A percentile compares a stretch with the other conserved stretches of the same genome.
These are phyloP conservation scores for Suhomyces vadensis DNA, from an alignment of 805 yeast genomes.

Conservation along the genomic window DNA sequence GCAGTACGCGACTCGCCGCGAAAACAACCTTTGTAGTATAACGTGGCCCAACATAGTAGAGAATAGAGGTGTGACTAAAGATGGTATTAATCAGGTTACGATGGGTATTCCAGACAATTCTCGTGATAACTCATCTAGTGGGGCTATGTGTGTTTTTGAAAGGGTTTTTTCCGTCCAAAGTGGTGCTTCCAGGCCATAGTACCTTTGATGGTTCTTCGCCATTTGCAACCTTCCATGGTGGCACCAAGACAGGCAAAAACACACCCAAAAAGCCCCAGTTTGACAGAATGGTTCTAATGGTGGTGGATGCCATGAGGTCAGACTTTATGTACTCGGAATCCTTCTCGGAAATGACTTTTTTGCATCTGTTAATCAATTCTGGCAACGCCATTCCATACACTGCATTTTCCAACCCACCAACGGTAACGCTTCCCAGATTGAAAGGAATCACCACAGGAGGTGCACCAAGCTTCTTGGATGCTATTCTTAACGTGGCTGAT, in stretches of 20 bases:
- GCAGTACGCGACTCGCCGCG: not conserved
- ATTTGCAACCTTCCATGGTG: slow-evolving; percentile 19
- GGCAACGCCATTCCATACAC: slow-evolving; percentile 87
- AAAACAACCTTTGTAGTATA: not conserved
- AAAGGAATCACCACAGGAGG: slow-evolving; percentile 95
- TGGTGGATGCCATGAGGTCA: slow-evolving; percentile 89
- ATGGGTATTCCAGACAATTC: slow-evolving; percentile 17
- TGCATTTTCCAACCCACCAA: slow-evolving; percentile 91
- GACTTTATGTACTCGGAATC: slow-evolving; percentile 74
- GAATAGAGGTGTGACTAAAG: not conserved
- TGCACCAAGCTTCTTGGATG: slow-evolving; percentile 91
- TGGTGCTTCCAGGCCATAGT: slow-evolving; percentile 61
- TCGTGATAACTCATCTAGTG: slow-evolving; percentile 22
- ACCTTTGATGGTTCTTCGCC: slow-evolving; percentile 28
- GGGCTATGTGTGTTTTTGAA: slow-evolving; percentile 66
- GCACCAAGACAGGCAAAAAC: not conserved
- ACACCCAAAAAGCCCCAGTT: slow-evolving; percentile 45
- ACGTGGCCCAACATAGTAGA: not conserved
- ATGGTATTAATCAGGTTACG: slow-evolving; percentile 8
- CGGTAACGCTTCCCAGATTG: slow-evolving; percentile 91
- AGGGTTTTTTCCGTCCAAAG: slow-evolving; percentile 94
- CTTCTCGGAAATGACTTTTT: slow-evolving; percentile 61
- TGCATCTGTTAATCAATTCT: slow-evolving; percentile 61
- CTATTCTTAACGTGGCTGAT: slow-evolving; percentile 90
- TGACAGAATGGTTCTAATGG: slow-evolving; percentile 72